Percentiles rank a stretch among this genome's conserved stretches.
Evolutionary conservation across 257 asterid genomes (phyloP).

Genomic region (Dorcoceras hygrometricum): DNA sequence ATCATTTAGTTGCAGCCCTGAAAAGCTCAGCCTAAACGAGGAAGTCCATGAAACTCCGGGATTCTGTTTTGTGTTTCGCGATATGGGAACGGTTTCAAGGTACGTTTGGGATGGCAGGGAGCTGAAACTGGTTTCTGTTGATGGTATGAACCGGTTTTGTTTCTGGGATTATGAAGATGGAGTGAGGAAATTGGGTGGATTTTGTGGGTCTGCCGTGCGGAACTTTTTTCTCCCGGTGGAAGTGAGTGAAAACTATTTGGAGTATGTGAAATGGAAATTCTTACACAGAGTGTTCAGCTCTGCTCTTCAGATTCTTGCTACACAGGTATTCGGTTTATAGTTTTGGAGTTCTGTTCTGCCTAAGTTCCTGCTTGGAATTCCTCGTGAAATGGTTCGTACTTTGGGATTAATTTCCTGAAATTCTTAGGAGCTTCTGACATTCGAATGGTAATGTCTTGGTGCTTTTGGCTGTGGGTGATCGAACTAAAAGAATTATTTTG

Average conservation of each 20-base stretch:
- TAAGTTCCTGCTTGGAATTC: neutral
- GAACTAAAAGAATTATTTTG: neutral
- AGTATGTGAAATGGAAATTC: slow-evolving; percentile 91
- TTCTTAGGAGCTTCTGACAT: slow-evolving; percentile 1
- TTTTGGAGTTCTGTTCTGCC: neutral
- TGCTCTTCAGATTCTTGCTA: slow-evolving; percentile 94
- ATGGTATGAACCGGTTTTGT: slow-evolving; percentile 43
- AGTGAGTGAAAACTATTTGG: slow-evolving; percentile 66
- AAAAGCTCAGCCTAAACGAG: slow-evolving; percentile 13
- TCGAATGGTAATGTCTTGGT: neutral
- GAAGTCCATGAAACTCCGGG: slow-evolving; percentile 26
- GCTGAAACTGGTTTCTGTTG: slow-evolving; percentile 50
- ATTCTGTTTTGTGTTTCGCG: slow-evolving; percentile 56
- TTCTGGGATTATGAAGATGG: slow-evolving; percentile 53
- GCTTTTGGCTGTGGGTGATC: neutral
- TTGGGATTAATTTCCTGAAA: slow-evolving; percentile 1
- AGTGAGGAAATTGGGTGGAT: slow-evolving; percentile 37
- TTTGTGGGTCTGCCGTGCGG: slow-evolving; percentile 47
- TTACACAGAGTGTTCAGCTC: slow-evolving; percentile 92
- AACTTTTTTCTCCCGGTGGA: slow-evolving; percentile 74
- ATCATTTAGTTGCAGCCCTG: slow-evolving; percentile 33
- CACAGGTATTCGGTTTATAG: slow-evolving; percentile 51
- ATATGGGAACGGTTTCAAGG: slow-evolving; percentile 51
- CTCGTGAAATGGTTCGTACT: slow-evolving; percentile 1
- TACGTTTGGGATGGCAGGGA: slow-evolving; percentile 74